These are phyloP conservation scores for Irpex sp. DNA, from an alignment of 1,284 basidiomycete species.

Conservation along the genomic window DNA sequence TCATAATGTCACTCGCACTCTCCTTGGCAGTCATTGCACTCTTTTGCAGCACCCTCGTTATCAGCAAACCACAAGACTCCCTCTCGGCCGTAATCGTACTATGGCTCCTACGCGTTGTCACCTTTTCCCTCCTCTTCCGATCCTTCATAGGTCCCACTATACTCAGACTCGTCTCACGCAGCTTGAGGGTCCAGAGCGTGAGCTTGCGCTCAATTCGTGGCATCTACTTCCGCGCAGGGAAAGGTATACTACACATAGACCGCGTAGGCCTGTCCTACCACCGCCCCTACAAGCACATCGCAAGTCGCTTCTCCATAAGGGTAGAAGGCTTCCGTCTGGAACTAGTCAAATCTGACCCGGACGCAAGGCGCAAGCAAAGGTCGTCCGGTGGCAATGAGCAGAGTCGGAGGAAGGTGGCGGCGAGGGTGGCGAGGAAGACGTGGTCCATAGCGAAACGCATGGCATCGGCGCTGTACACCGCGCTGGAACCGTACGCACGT, in stretches of 20 bases:
- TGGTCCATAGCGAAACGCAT: slow-evolving; percentile 37
- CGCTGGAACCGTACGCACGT: slow-evolving; percentile 53
- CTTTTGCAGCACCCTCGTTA: slow-evolving; percentile 22
- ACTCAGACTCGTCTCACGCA: slow-evolving; percentile 50
- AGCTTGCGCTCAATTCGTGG: slow-evolving; percentile 73
- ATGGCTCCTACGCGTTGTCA: slow-evolving; percentile 42
- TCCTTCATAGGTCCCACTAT: slow-evolving; percentile 61
- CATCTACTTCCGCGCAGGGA: slow-evolving; percentile 55
- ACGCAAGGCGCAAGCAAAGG: background rate
- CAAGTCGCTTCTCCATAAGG: slow-evolving; percentile 50
- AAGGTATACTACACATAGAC: slow-evolving; percentile 51
- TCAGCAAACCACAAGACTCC: slow-evolving; percentile 21
- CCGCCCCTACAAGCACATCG: slow-evolving; percentile 37
- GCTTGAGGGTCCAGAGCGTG: slow-evolving; percentile 61
- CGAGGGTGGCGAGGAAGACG: slow-evolving; percentile 45
- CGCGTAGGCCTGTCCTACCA: slow-evolving; percentile 58
- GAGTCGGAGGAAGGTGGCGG: slow-evolving; percentile 22
- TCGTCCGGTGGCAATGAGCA: slow-evolving; percentile 2
- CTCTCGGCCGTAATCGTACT: slow-evolving; percentile 37
- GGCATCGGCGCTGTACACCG: slow-evolving; percentile 30
- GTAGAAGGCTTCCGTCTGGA: slow-evolving; percentile 57
- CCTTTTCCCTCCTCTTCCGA: slow-evolving; percentile 52
- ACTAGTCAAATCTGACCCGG: slow-evolving; percentile 27
- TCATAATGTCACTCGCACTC: background rate
- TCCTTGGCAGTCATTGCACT: slow-evolving; percentile 12